phyloP scores from a whole-genome alignment of 2,329 filamentous ascomycete genomes.

The Aplosporella prunicola region DNA sequence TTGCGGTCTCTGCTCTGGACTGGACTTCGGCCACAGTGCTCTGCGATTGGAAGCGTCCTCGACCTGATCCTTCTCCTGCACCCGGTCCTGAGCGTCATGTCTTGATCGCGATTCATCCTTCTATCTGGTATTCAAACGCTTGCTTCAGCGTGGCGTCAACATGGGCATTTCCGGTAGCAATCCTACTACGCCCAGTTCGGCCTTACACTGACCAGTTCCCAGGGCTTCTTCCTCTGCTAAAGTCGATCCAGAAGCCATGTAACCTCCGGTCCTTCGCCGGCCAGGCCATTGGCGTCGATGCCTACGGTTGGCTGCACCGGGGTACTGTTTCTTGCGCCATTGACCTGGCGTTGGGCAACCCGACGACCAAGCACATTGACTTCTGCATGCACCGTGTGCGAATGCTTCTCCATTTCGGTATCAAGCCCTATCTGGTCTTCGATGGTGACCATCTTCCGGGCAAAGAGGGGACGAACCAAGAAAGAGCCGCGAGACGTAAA shows the following conservation, averaged over 20 bases:
- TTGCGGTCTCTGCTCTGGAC: no score
- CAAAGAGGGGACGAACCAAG: constrained; percentile 78
- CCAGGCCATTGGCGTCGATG: constrained; percentile 87
- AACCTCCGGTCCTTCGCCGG: constrained; percentile 80
- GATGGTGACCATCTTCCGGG: constrained; percentile 92
- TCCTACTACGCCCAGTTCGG: constrained; percentile 15
- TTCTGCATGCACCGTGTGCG: constrained; percentile 82
- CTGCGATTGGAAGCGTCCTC: no score
- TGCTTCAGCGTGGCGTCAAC: constrained; percentile 12
- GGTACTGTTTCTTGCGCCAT: constrained; percentile 84
- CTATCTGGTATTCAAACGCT: no score
- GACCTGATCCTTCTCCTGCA: no score
- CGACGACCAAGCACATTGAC: constrained; percentile 85
- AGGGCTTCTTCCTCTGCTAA: constrained; percentile 85
- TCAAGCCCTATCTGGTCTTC: constrained; percentile 92
- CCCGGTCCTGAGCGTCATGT: no score
- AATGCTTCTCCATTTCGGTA: constrained; percentile 88
- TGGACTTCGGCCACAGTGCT: no score
- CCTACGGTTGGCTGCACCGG: constrained; percentile 96
- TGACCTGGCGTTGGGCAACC: constrained; percentile 80
- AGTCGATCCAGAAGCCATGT: constrained; percentile 87
- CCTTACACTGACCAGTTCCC: constrained; percentile 15
- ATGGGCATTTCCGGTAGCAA: constrained; percentile 34
- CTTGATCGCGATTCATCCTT: no score
- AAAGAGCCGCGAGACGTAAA: constrained; percentile 64